A percentile compares a stretch with the other conserved stretches of the same genome.
phyloP scores from a whole-genome alignment of 495 filamentous ascomycete species.

The Cercophora scortea region DNA sequence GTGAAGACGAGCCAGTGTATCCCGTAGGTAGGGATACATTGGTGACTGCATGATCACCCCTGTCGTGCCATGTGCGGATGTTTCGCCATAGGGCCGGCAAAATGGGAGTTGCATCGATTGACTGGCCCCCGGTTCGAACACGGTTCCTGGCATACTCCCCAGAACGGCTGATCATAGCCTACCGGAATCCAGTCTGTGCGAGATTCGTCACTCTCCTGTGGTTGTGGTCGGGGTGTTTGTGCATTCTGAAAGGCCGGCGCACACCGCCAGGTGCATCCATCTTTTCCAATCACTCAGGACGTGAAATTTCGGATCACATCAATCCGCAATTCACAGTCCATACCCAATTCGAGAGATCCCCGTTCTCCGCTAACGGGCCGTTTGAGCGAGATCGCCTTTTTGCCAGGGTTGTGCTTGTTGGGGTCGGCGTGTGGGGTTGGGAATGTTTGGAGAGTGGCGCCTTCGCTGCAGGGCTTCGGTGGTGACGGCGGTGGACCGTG shows the following conservation, averaged over 20 bases:
- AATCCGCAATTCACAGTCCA: background rate
- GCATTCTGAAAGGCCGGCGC: too few relatives aligned
- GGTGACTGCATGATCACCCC: constrained; percentile 10
- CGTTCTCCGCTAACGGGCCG: constrained; percentile 13
- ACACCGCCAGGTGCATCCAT: background rate
- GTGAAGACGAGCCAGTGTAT: background rate
- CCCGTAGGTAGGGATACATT: background rate
- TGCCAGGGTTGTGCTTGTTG: constrained; percentile 1
- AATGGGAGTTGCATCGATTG: constrained; percentile 13
- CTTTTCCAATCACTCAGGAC: background rate
- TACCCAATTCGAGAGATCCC: background rate
- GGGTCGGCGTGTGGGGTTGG: constrained; percentile 17
- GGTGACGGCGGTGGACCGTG: background rate
- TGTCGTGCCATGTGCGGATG: constrained; percentile 21
- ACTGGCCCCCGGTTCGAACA: constrained; percentile 3
- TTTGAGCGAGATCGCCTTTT: constrained; percentile 7
- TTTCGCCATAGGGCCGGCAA: constrained; percentile 24
- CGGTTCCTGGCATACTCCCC: constrained; percentile 8
- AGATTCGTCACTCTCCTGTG: constrained; percentile 6
- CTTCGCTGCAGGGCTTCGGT: too few relatives aligned
- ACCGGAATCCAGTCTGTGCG: constrained; percentile 2
- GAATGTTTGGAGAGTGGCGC: constrained; percentile 11
- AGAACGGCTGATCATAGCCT: background rate
- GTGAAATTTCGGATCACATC: constrained; percentile 2
- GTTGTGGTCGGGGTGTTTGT: too few relatives aligned